Conservation (phyloP, 192 early-diverging fungal species). For the Linderina pennispora region DNA sequence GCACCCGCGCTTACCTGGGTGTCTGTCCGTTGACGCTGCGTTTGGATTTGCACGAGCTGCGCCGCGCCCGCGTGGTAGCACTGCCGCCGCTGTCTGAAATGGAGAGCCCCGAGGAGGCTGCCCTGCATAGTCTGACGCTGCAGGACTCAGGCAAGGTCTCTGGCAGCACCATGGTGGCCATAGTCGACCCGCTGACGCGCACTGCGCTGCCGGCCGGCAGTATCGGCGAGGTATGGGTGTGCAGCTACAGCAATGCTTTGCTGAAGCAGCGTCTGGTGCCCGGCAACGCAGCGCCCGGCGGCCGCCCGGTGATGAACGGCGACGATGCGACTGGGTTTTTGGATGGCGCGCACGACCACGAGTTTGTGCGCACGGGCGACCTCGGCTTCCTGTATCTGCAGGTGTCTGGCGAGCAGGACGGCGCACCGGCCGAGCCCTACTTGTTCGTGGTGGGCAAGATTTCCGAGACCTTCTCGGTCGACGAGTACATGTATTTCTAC, state of each 20-base stretch:
- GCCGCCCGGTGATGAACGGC: conserved; percentile 8
- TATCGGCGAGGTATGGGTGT: conserved; percentile 87
- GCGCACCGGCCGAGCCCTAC: conserved; percentile 56
- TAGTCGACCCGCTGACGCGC: conserved; percentile 72
- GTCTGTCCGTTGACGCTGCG: conserved; percentile 61
- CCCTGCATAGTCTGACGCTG: conserved; percentile 50
- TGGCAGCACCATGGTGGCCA: conserved; percentile 75
- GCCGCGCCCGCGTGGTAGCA: conserved; percentile 58
- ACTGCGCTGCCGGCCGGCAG: conserved; percentile 60
- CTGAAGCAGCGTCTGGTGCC: conserved; percentile 16
- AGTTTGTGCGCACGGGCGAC: conserved; percentile 77
- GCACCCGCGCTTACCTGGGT: conserved; percentile 74
- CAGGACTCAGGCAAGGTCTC: conserved; percentile 73
- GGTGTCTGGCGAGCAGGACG: conserved; percentile 49
- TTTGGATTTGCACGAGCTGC: conserved; percentile 59
- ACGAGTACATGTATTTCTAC: conserved; percentile 68
- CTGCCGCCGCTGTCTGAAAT: conserved; percentile 20
- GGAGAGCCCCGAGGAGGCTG: conserved; percentile 30
- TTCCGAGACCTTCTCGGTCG: conserved; percentile 61
- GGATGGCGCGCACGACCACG: conserved; percentile 51
- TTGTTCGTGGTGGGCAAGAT: conserved; percentile 74
- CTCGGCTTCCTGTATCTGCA: conserved; percentile 77
- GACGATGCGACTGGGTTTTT: conserved; percentile 35
- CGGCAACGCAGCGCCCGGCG: background rate
- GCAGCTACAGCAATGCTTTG: conserved; percentile 40